Conservation (phyloP, 2,329 filamentous ascomycete genomes). For the Aureobasidium sp. region DNA sequence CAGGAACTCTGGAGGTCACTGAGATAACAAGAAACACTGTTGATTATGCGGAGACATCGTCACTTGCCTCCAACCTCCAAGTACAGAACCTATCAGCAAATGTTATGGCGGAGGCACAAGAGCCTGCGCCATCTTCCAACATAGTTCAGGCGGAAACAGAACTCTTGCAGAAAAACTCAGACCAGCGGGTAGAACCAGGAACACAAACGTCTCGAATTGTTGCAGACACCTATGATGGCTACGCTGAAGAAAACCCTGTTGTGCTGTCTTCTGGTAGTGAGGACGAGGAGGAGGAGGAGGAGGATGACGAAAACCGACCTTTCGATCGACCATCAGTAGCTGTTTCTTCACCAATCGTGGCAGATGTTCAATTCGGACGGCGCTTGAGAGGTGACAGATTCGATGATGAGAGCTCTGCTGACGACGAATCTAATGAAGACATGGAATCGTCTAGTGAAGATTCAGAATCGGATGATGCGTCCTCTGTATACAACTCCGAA, state of each 20-base stretch:
- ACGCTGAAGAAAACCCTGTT: background rate
- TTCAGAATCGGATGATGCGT: background rate
- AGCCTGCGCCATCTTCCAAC: background rate
- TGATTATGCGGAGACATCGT: background rate
- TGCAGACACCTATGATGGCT: conserved; percentile 4
- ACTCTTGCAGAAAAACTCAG: background rate
- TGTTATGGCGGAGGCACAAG: background rate
- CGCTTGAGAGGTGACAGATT: background rate
- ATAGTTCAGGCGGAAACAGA: background rate
- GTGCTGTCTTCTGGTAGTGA: conserved; percentile 8
- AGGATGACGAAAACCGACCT: background rate
- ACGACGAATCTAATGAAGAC: background rate
- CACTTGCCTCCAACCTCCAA: background rate
- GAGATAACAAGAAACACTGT: background rate
- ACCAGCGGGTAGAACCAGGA: background rate
- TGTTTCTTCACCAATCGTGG: background rate
- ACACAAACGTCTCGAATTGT: background rate
- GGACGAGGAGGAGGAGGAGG: conserved; percentile 1
- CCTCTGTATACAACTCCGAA: conserved; percentile 5
- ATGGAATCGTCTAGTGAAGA: conserved; percentile 2
- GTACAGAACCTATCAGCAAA: background rate
- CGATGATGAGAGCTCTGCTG: conserved; percentile 1
- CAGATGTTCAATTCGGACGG: background rate
- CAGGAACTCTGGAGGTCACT: background rate
- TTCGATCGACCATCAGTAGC: background rate